A percentile compares a stretch with the other conserved stretches of the same genome.
Conservation (phyloP, 352 stramenopile species). For the Phytopythium montanum region DNA sequence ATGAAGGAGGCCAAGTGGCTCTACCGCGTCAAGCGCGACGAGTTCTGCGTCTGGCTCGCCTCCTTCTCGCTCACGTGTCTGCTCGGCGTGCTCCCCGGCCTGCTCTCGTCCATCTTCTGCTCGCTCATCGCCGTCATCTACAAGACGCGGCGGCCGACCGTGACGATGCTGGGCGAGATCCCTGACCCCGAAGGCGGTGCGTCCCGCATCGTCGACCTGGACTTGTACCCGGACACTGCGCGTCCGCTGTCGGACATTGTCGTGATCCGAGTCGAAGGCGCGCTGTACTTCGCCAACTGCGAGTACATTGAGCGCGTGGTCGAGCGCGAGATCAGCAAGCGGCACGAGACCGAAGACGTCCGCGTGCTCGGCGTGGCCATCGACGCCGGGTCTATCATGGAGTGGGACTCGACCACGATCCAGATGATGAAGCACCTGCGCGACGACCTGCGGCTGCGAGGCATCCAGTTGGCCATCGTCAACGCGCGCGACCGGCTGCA, state of each 20-base stretch:
- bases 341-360: constrained; percentile 34
- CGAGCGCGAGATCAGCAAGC: constrained; percentile 40
- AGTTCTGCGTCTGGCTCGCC: constrained; percentile 58
- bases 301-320: constrained; percentile 54
- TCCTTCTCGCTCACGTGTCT: constrained; percentile 51
- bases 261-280: constrained; percentile 47
- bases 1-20: constrained; percentile 81
- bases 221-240: constrained; percentile 36
- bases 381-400: constrained; percentile 75
- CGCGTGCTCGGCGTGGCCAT: constrained; percentile 58
- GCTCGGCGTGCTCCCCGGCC: constrained; percentile 41
- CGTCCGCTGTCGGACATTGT: constrained; percentile 38
- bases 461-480: constrained; percentile 71
- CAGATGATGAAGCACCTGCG: constrained; percentile 86
- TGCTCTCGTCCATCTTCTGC: constrained; percentile 53
- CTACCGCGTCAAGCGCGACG: constrained; percentile 59
- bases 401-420: constrained; percentile 83
- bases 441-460: constrained; percentile 44
- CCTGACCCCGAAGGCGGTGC: constrained; percentile 20
- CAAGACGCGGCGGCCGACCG: constrained; percentile 44
- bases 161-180: constrained; percentile 46
- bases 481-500: constrained; percentile 69
- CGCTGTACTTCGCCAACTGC: constrained; percentile 63
- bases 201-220: constrained; percentile 31
- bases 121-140: constrained; percentile 54